Conservation (phyloP, 257 asterid genomes). For the Salvia rosmarinus region DNA sequence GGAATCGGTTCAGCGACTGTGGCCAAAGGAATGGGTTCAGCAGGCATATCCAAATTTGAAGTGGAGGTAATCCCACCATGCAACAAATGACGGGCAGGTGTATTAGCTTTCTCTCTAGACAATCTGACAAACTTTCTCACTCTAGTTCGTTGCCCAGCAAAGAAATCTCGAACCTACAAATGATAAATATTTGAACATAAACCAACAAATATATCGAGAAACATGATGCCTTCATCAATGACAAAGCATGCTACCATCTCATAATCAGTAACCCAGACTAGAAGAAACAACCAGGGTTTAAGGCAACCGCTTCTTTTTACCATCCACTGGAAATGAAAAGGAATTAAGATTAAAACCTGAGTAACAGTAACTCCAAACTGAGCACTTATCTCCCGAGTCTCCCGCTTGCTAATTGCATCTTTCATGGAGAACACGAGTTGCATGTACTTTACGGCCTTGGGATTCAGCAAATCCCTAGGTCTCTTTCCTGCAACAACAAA, state of each 20-base stretch:
- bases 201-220: neutral
- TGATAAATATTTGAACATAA: slow-evolving; percentile 15
- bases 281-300: slow-evolving; percentile 11
- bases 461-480: slow-evolving; percentile 94
- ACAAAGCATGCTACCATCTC: neutral
- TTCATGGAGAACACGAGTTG: slow-evolving; percentile 79
- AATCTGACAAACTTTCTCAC: slow-evolving; percentile 77
- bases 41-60: slow-evolving; percentile 48
- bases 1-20: slow-evolving; percentile 47
- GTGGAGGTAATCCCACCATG: slow-evolving; percentile 47
- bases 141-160: slow-evolving; percentile 73
- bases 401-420: slow-evolving; percentile 87
- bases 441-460: slow-evolving; percentile 94
- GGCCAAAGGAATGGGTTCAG: slow-evolving; percentile 68
- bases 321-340: neutral
- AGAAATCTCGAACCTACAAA: slow-evolving; percentile 85
- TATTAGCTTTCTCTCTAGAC: slow-evolving; percentile 64
- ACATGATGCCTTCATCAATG: neutral
- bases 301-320: neutral
- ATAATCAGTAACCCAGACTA: slow-evolving; percentile 15
- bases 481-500: slow-evolving; percentile 69
- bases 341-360: slow-evolving; percentile 60
- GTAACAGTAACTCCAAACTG: slow-evolving; percentile 92
- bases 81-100: slow-evolving; percentile 45
- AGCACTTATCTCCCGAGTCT: slow-evolving; percentile 86